A percentile compares a stretch with the other conserved stretches of the same genome.
These are phyloP conservation scores for Ambrosiella xylebori DNA, from an alignment of 2,329 filamentous ascomycete genomes.

Conservation along the genomic window DNA sequence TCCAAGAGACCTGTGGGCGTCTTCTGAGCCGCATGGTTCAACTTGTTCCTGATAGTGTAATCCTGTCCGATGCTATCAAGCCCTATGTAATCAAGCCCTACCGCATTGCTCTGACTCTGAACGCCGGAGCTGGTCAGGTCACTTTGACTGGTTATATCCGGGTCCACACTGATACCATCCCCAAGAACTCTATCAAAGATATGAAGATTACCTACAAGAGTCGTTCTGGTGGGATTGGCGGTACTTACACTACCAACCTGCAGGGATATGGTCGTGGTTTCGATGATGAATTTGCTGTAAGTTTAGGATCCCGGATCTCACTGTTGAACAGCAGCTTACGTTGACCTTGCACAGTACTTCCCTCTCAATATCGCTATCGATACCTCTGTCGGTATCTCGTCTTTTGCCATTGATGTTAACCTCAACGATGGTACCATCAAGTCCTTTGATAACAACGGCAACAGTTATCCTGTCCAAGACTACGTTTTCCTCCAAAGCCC, in stretches of 20 bases:
- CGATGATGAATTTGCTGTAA: slow-evolving; percentile 37
- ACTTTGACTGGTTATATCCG: slow-evolving; percentile 38
- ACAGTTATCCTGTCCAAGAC: slow-evolving; percentile 36
- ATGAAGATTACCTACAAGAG: slow-evolving; percentile 39
- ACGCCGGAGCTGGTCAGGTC: slow-evolving; percentile 29
- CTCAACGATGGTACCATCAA: slow-evolving; percentile 28
- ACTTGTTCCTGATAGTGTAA: slow-evolving; percentile 34
- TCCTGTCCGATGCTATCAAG: slow-evolving; percentile 32
- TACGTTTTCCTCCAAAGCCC: slow-evolving; percentile 35
- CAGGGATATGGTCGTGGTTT: slow-evolving; percentile 32
- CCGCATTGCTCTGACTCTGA: slow-evolving; percentile 36
- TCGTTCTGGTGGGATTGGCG: slow-evolving; percentile 27
- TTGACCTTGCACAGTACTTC: slow-evolving; percentile 23
- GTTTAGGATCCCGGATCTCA: neutral
- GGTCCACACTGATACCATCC: slow-evolving; percentile 33
- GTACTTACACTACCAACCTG: slow-evolving; percentile 3
- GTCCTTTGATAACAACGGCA: slow-evolving; percentile 39
- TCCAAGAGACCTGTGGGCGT: slow-evolving; percentile 29
- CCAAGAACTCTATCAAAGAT: slow-evolving; percentile 25
- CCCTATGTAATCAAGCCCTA: slow-evolving; percentile 45
- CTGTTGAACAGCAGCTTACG: neutral
- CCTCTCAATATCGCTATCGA: slow-evolving; percentile 34
- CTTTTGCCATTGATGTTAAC: slow-evolving; percentile 38
- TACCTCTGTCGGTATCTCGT: slow-evolving; percentile 41
- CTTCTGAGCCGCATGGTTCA: slow-evolving; percentile 45